Percentiles rank a stretch among this genome's conserved stretches.
Conservation (phyloP, 2,329 filamentous ascomycete species). For the Karstenula rhodostoma region DNA sequence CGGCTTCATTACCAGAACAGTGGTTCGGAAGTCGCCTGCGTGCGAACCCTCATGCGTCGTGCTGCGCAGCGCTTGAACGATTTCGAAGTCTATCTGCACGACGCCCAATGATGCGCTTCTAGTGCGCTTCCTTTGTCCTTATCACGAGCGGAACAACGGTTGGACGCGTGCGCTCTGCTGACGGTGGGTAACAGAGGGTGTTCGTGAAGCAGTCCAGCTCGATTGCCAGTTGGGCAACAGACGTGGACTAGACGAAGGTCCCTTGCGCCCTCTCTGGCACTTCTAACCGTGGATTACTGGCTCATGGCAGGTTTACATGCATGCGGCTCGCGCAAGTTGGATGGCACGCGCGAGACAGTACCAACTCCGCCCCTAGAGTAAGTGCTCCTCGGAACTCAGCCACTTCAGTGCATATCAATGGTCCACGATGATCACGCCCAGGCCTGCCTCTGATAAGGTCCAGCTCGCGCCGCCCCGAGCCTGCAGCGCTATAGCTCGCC, state of each 20-base stretch:
- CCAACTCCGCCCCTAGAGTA: background rate
- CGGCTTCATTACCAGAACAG: slow-evolving; percentile 2
- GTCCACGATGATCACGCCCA: background rate
- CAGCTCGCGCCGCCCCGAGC: background rate
- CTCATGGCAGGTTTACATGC: background rate
- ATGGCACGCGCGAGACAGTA: background rate
- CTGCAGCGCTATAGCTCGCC: background rate
- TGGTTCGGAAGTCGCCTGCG: slow-evolving; percentile 14
- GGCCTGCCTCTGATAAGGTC: slow-evolving; percentile 7
- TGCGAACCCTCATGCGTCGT: background rate
- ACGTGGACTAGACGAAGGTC: background rate
- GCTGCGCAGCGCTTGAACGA: background rate
- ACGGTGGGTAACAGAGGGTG: background rate
- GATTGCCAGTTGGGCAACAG: background rate
- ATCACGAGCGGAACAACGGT: slow-evolving; percentile 4
- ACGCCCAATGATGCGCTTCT: background rate
- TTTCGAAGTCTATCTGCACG: background rate
- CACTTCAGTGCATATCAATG: background rate
- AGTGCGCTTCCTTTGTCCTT: background rate
- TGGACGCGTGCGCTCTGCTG: background rate
- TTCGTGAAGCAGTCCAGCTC: background rate
- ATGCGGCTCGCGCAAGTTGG: background rate
- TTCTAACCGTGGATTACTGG: background rate
- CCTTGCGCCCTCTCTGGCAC: background rate
- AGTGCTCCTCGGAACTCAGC: slow-evolving; percentile 9